Evolutionary conservation across 192 early-diverging fungal species (phyloP), one percentile per base, ranked within the genome.

Genomic region (Backusella psychrophila): DNA sequence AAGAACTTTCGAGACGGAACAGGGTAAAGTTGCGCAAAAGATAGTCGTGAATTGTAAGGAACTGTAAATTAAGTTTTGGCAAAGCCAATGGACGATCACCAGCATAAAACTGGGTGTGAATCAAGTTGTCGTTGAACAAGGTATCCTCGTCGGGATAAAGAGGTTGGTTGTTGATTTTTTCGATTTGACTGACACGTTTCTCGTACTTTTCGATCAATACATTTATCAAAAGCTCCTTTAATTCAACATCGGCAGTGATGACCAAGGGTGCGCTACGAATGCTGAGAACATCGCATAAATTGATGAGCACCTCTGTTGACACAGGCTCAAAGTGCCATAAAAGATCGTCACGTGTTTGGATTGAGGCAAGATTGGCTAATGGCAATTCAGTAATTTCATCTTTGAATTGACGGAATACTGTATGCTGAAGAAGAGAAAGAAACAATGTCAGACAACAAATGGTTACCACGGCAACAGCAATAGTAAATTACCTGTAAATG

Each of bases 31-130:
- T 94, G 38, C 98, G 89, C 19, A 90, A 81, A 56, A 99, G 79
- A 81, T 98, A 98, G 79, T 99, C 98, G 42, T 93, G 92, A 21
- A 96, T 78, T 0, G 96, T 93, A 73, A 99, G 85, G 78, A 94
- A 99, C 86, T 99, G 98, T 29, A 99, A 84, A 68, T 93, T 93
- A 23, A 99, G 87, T 78, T 97, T 96, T 4, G 98, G 98, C 6
- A 96, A 80, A 1, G 93, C 88, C 17, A 91, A 75, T 15, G 88
- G 88, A n/a, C 82, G 73, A 33, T 86, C 85, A 23, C 82, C 82
- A 15, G 81, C 82, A 72, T 87, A 84, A 53, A 89, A 93, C 77
- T 94, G 91, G 5, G 90, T 87, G 74, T 94, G 92, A 17, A 89
- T 83, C 1, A 93, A 77, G 0, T 86, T 80, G 44, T 91, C 91